Evolutionary conservation across 1,139 yeast species (phyloP).

Genomic region (Yamadazyma buinensis): DNA sequence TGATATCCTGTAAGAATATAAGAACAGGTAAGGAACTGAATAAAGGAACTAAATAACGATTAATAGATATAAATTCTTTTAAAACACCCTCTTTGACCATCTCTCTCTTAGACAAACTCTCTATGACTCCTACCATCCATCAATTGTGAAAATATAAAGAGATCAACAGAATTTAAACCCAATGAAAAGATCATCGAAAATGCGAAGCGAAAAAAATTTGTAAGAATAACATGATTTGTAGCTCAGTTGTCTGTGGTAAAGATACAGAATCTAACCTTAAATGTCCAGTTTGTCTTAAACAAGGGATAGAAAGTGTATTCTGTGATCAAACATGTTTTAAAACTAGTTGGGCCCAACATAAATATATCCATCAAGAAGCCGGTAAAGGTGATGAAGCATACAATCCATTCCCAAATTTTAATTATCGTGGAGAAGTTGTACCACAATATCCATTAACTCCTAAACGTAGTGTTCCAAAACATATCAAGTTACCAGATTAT

Average conservation of each 20-base stretch:
- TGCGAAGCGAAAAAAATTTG: too few species aligned
- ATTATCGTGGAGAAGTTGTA: slow-evolving; percentile 69
- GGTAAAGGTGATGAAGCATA: slow-evolving; percentile 47
- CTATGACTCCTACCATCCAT: too few species aligned
- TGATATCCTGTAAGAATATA: too few species aligned
- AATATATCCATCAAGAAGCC: slow-evolving; percentile 45
- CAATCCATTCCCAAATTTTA: slow-evolving; percentile 82
- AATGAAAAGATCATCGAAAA: too few species aligned
- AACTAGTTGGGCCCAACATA: slow-evolving; percentile 62
- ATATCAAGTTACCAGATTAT: slow-evolving; percentile 78
- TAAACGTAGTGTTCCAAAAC: slow-evolving; percentile 65
- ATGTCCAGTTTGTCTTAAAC: slow-evolving; percentile 89
- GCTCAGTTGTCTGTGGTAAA: slow-evolving; percentile 83
- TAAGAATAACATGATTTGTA: slow-evolving; percentile 40
- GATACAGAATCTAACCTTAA: slow-evolving; percentile 70
- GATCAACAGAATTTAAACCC: too few species aligned
- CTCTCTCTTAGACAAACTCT: too few species aligned
- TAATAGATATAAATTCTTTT: too few species aligned
- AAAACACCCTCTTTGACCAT: too few species aligned
- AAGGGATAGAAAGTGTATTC: slow-evolving; percentile 57
- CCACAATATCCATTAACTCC: slow-evolving; percentile 82
- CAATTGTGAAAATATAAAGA: too few species aligned
- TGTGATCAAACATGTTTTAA: slow-evolving; percentile 88
- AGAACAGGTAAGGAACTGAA: too few species aligned
- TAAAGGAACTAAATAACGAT: too few species aligned